Percentiles rank a stretch among this genome's conserved stretches.
Evolutionary conservation across 148 eudicot genomes (phyloP).

Genomic region (Vaccinium macrocarpon): DNA sequence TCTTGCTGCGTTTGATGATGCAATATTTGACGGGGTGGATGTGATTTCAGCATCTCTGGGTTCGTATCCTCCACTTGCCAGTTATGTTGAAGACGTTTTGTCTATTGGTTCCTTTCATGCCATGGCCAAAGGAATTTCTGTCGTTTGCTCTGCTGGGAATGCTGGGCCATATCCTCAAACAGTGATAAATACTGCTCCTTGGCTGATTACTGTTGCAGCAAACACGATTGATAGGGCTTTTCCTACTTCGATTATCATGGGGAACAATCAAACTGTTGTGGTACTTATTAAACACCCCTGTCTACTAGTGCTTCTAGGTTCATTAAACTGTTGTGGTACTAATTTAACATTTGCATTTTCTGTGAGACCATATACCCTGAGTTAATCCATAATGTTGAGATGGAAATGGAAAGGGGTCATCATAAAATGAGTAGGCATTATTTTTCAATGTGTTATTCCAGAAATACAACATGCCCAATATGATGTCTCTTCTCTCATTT

Average conservation of each 20-base stretch:
- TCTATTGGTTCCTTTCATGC: constrained; percentile 55
- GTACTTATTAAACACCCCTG: constrained; percentile 18
- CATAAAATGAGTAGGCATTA: neutral
- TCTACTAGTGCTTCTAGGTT: neutral
- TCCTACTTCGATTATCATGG: constrained; percentile 32
- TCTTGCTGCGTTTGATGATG: constrained; percentile 51
- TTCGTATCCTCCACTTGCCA: constrained; percentile 25
- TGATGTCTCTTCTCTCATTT: neutral
- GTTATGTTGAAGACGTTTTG: constrained; percentile 31
- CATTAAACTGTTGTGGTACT: neutral
- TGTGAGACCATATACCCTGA: neutral
- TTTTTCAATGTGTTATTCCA: neutral
- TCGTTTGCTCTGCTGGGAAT: constrained; percentile 50
- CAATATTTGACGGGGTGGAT: constrained; percentile 51
- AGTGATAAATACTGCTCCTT: constrained; percentile 46
- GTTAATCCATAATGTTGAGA: neutral
- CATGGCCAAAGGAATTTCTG: constrained; percentile 38
- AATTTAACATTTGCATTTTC: neutral
- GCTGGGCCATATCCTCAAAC: constrained; percentile 40
- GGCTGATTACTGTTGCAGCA: constrained; percentile 58
- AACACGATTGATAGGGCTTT: constrained; percentile 50
- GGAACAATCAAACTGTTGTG: constrained; percentile 40
- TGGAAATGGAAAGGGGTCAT: neutral
- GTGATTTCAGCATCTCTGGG: constrained; percentile 52
- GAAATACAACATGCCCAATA: neutral